Evolutionary conservation across 768 basidiomycete genomes (phyloP).

Genomic region (Pulveroboletus frians): DNA sequence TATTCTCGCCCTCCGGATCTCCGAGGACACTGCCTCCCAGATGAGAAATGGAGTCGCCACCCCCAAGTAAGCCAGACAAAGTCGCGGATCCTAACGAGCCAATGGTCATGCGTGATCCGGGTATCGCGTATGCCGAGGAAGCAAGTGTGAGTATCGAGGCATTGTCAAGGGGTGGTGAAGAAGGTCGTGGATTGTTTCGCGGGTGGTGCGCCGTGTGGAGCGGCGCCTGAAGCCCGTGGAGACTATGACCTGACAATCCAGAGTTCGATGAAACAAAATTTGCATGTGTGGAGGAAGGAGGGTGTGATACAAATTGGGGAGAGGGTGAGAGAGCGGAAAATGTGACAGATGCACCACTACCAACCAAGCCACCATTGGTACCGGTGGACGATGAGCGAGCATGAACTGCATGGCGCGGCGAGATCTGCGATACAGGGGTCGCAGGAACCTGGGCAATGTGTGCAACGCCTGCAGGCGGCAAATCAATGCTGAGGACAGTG

Average conservation of each 20-base stretch:
- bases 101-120: constrained; percentile 47
- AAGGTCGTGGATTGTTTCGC: constrained; percentile 91
- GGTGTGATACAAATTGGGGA: constrained; percentile 39
- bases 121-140: constrained; percentile 82
- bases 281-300: constrained; percentile 31
- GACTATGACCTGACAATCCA: constrained; percentile 26
- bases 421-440: constrained; percentile 49
- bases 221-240: constrained; percentile 63
- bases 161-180: constrained; percentile 85
- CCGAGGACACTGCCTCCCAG: constrained; percentile 56
- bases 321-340: constrained; percentile 66
- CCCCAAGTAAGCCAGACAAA: constrained; percentile 47
- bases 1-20: constrained; percentile 54
- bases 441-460: constrained; percentile 85
- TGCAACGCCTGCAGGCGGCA: constrained; percentile 74
- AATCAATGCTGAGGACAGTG: constrained; percentile 85
- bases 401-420: constrained; percentile 52
- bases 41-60: constrained; percentile 64
- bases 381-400: constrained; percentile 56
- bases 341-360: constrained; percentile 57
- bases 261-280: constrained; percentile 26
- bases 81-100: constrained; percentile 41
- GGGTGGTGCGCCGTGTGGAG: constrained; percentile 91
- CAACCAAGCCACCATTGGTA: constrained; percentile 40
- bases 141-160: constrained; percentile 91